Evolutionary conservation across 768 basidiomycete species (phyloP), one percentile per base, ranked within the genome.

Genomic region (Lactarius indigo): DNA sequence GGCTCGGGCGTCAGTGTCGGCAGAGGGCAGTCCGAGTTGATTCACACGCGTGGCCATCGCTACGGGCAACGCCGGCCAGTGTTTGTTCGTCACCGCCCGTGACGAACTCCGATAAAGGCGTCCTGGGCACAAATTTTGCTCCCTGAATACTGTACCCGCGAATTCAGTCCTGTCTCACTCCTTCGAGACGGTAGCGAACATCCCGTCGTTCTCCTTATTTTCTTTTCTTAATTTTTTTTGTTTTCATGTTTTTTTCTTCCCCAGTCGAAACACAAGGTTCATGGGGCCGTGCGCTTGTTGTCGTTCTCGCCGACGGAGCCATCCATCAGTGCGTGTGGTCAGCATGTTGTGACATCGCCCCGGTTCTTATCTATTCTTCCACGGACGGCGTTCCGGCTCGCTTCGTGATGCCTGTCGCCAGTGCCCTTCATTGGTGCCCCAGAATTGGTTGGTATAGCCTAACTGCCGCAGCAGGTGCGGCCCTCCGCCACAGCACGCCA

Each of bases 41-140:
- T 77, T 77, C 76, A 76, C 76, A 77, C 76, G 76, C 76, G 76
- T 77, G 76, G 73, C 68, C 70, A 72, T 72, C 68, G 73, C 72
- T 69, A 71, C 70, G 71, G 70, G 73, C 76, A 76, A 73, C 75
- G 75, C 74, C 72, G 75, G 72, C 72, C 68, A 72, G 65, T 73
- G 70, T 72, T 70, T 69, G 73, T 68, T 74, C 76, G 73, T 75
- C 75, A 74, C 75, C 72, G 75, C 74, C 72, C 75, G 73, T 75
- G 73, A 73, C 75, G 74, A 75, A 76, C 75, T 75, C 75, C 75
- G 75, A 74, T 71, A 73, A 69, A 64, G 66, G 63, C 67, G 68
- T 72, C 66, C 59, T 63, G 70, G 66, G 57, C 71, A 66, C 63
- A 64, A 65, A 68, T 70, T 70, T 52, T 72, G 62, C 72, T 64